Evolutionary conservation across 768 basidiomycete genomes (phyloP), one percentile per base, ranked within the genome.

Genomic region (Vishniacozyma victoriae): DNA sequence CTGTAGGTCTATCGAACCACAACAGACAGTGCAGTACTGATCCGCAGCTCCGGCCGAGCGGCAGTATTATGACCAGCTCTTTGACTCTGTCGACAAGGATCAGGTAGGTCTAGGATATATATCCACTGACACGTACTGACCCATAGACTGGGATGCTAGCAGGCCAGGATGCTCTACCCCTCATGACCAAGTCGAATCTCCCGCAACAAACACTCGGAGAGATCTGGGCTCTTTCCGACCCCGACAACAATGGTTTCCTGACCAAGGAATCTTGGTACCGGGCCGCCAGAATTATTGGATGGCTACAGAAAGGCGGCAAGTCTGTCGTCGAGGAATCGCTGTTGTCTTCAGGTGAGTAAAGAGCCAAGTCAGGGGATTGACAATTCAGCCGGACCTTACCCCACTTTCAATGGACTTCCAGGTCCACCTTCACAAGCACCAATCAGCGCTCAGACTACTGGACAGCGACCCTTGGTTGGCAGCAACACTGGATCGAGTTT

Each of bases 221-320:
- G 75, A 84, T 99, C 55, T 99, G 95, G 93, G 80, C 76, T 50
- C 75, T 97, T 50, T 84, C 90, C 41, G 95, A 99, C 76, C 83
- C 86, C 46, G 84, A 91, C 25, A 92, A 96, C 76, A 87, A 87
- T 52, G 95, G 95, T 2, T 90, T 84, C 75, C 79, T 99, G 45
- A 84, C 89, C 11, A 82, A 80, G 57, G 91, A 87, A 66, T 86
- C 87, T 36, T 87, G 90, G 60, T 83, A 88, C 15, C 77, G 86
- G 52, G 91, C 87, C 22, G 77, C 93, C n/a, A 79, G 95, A 48
- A 77, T 97, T 42, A 89, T 99, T 53, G 90, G 86, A 3, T 87
- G 86, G 78, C 86, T 90, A 2, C 95, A 97, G 76, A 83, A 83
- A 59, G 90, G 68, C 83, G 55, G 85, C 16, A 35, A 86, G 67